Evolutionary conservation across 371 early-diverging fungal genomes (phyloP).

Genomic region (Phascolomyces articulosus): DNA sequence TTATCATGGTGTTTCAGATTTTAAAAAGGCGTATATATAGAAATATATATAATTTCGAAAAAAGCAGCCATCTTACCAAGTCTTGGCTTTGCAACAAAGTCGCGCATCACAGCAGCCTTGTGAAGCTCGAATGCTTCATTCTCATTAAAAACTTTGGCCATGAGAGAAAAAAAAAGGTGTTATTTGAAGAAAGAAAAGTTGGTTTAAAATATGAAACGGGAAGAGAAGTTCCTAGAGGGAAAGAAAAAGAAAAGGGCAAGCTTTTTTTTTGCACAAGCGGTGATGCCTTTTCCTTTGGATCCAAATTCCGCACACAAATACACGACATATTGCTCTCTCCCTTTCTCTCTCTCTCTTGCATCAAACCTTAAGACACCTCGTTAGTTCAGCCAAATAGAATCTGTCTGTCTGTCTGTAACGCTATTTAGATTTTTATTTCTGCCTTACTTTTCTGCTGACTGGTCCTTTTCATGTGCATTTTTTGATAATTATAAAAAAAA

Average conservation of each 20-base stretch:
- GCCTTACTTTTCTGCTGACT: too few relatives aligned
- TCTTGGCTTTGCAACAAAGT: constrained; percentile 89
- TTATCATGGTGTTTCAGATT: not conserved
- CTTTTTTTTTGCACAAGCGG: not conserved
- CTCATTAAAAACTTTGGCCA: constrained; percentile 47
- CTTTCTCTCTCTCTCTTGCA: too few relatives aligned
- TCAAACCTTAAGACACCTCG: too few relatives aligned
- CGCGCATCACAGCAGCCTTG: constrained; percentile 86
- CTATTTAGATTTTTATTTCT: too few relatives aligned
- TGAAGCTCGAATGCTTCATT: constrained; percentile 71
- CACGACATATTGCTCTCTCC: too few relatives aligned
- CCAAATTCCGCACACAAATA: constrained; percentile 1
- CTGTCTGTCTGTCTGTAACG: too few relatives aligned
- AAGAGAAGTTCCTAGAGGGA: not conserved
- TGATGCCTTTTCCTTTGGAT: not conserved
- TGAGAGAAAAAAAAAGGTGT: constrained; percentile 7
- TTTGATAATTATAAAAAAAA: not conserved
- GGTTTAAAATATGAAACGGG: too few relatives aligned
- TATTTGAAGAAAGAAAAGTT: constrained; percentile 11
- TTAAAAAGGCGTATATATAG: too few relatives aligned
- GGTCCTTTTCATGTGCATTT: constrained; percentile 3
- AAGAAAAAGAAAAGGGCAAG: not conserved
- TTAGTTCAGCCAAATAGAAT: too few relatives aligned
- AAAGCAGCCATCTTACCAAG: constrained; percentile 67
- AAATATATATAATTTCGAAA: too few relatives aligned